These are phyloP conservation scores for Pythium biforme DNA, from an alignment of 352 stramenopile genomes.

Conservation along the genomic window DNA sequence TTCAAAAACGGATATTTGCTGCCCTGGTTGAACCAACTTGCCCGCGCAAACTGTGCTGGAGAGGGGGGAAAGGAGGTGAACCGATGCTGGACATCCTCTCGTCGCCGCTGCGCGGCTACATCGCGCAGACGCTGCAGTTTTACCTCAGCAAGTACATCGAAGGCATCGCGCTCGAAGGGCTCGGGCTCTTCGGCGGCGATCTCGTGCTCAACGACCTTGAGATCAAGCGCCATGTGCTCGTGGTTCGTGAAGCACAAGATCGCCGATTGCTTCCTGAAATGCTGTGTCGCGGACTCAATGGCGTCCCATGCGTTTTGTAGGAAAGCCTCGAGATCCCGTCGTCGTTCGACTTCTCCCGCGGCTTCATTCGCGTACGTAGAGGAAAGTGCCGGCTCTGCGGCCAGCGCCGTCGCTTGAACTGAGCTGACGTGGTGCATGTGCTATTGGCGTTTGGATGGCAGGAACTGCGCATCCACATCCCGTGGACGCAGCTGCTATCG, in stretches of 20 bases:
- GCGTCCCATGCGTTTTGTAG: constrained; percentile 19
- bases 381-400: no score
- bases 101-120: constrained; percentile 80
- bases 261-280: background rate
- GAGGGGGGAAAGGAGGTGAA: background rate
- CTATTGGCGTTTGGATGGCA: constrained; percentile 16
- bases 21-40: constrained; percentile 1
- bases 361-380: constrained; percentile 70
- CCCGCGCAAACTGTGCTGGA: background rate
- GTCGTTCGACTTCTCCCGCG: constrained; percentile 84
- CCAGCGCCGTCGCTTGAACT: no score
- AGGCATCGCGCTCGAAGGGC: constrained; percentile 82
- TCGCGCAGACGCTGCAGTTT: constrained; percentile 87
- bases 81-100: constrained; percentile 84
- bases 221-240: constrained; percentile 86
- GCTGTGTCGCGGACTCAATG: background rate
- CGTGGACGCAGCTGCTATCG: constrained; percentile 85
- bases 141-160: constrained; percentile 90
- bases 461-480: constrained; percentile 88
- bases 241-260: constrained; percentile 4
- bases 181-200: constrained; percentile 83
- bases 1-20: background rate
- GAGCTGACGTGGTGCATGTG: background rate
- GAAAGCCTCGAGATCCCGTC: constrained; percentile 84
- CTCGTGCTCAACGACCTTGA: constrained; percentile 88